phyloP scores from a whole-genome alignment of 805 yeast species.

The Candida silvatica region DNA sequence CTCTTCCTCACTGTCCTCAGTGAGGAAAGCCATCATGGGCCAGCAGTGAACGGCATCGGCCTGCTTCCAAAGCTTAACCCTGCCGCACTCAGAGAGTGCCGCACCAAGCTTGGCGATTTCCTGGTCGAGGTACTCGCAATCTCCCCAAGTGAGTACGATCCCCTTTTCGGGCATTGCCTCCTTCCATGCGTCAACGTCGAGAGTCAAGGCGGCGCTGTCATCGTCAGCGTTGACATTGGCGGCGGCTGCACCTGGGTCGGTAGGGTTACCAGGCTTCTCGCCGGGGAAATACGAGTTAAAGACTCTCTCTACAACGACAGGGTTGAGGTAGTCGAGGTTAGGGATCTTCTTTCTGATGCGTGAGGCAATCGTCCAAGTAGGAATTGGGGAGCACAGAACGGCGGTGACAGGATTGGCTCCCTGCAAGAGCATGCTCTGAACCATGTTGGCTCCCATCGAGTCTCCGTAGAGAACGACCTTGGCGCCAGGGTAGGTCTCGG shows the following conservation, averaged over 20 bases:
- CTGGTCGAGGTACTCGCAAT: conserved; percentile 29
- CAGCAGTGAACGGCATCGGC: conserved; percentile 35
- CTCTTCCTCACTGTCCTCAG: conserved; percentile 34
- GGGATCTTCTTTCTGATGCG: neutral
- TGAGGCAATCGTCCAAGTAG: neutral
- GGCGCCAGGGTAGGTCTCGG: conserved; percentile 15
- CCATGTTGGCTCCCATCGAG: conserved; percentile 39
- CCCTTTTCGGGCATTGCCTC: conserved; percentile 34
- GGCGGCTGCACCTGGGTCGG: too few species aligned
- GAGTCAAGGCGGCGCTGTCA: neutral
- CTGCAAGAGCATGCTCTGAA: conserved; percentile 24
- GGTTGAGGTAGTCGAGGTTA: neutral
- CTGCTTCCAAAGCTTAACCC: conserved; percentile 26
- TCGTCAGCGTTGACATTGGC: neutral
- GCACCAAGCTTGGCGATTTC: conserved; percentile 28
- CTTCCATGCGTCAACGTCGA: conserved; percentile 28
- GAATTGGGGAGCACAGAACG: conserved; percentile 18
- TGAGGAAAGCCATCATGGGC: conserved; percentile 34
- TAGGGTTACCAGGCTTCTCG: too few species aligned
- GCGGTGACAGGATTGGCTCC: conserved; percentile 7
- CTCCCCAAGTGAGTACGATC: conserved; percentile 32
- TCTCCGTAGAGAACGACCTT: conserved; percentile 33
- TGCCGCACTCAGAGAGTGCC: conserved; percentile 18
- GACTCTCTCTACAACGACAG: neutral
- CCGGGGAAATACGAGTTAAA: neutral